Evolutionary conservation across 208 protist species (phyloP).

Genomic region (Endotrypanum monterogeii): DNA sequence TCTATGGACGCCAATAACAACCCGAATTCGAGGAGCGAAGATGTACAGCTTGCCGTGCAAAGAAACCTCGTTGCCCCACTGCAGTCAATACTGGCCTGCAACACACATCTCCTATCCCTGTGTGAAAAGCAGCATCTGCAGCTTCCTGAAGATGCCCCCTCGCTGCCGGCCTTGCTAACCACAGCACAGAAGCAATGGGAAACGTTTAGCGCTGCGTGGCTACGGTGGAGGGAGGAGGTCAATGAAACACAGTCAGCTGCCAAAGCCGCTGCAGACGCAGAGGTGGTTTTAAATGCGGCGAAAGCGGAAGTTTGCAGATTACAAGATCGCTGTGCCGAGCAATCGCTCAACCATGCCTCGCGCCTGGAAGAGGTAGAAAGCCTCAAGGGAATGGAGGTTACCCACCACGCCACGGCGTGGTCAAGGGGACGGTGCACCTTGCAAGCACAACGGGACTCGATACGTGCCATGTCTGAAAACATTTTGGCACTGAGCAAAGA

Average conservation of each 20-base stretch:
- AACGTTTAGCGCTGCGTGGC: constrained; percentile 4
- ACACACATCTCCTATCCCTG: constrained; percentile 2
- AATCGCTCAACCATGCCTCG: neutral
- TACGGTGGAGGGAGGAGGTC: constrained; percentile 4
- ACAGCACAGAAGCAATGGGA: constrained; percentile 2
- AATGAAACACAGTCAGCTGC: neutral
- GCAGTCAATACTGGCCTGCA: constrained; percentile 2
- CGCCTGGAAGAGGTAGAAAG: constrained; percentile 1
- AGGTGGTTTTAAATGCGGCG: neutral
- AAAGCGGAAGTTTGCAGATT: neutral
- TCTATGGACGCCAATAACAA: neutral
- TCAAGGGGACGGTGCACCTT: constrained; percentile 15
- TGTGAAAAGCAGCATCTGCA: neutral
- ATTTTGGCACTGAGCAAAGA: neutral
- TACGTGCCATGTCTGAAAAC: neutral
- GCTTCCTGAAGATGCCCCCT: constrained; percentile 1
- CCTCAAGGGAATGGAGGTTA: constrained; percentile 15
- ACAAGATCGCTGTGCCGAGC: constrained; percentile 6
- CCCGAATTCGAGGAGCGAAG: neutral
- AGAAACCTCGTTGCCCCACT: constrained; percentile 2
- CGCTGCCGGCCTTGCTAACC: neutral
- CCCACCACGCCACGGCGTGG: constrained; percentile 31
- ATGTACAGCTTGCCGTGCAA: constrained; percentile 1
- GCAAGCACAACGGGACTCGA: constrained; percentile 10
- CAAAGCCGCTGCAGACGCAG: neutral